phyloP scores from a whole-genome alignment of 2,329 filamentous ascomycete species.

The Leptographium galeiforme region DNA sequence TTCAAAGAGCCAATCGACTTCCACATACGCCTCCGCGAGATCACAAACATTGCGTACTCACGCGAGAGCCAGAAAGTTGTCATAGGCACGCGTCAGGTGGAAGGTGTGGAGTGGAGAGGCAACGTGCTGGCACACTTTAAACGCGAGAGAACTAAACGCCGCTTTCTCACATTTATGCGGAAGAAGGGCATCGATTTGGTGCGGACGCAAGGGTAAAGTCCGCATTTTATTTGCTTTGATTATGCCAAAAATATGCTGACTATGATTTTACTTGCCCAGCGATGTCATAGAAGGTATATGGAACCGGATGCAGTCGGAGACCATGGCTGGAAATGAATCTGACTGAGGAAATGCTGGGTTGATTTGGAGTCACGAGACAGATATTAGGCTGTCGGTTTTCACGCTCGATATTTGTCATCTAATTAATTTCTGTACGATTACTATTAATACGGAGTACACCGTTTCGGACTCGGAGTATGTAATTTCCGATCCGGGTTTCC shows the following conservation, averaged over 20 bases:
- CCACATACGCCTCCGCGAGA: conserved; percentile 30
- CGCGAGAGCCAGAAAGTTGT: conserved; percentile 27
- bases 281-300: conserved; percentile 24
- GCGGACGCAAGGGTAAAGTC: conserved; percentile 27
- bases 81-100: conserved; percentile 22
- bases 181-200: conserved; percentile 28
- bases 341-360: conserved; percentile 3
- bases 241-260: not conserved
- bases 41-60: conserved; percentile 32
- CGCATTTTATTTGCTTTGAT: not conserved
- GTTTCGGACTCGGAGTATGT: not conserved
- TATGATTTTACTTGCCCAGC: conserved; percentile 11
- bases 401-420: not conserved
- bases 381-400: not conserved
- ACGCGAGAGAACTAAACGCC: conserved; percentile 35
- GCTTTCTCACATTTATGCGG: conserved; percentile 35
- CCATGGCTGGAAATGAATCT: conserved; percentile 15
- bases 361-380: too few species aligned
- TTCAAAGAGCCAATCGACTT: conserved; percentile 39
- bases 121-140: conserved; percentile 39
- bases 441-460: not conserved
- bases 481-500: not conserved
- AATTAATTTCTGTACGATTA: too few species aligned
- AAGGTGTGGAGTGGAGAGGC: conserved; percentile 23
- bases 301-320: conserved; percentile 21